Base-by-base conservation (phyloP, 495 filamentous ascomycete species). In the Trichoderma orchidacearum region DNA sequence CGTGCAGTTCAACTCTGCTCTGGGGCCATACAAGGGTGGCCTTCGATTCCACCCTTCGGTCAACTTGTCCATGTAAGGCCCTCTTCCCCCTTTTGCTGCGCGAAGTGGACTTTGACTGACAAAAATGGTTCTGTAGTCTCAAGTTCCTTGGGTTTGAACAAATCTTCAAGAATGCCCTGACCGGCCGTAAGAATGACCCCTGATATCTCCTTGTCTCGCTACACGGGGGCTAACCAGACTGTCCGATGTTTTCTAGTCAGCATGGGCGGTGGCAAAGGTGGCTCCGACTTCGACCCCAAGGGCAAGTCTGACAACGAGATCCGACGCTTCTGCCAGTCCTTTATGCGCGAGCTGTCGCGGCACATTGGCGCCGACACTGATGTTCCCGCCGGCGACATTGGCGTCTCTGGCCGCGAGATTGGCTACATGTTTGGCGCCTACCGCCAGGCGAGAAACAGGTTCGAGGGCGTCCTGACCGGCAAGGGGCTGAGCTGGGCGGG, bases 121-220 rank as follows among this genome's bases (percentile, higher is more conserved):
- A 32, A 48, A 57, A 32, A 11, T n/a, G n/a, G n/a, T 1, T 30
- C 29, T 54, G 32, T 50, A 73, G 69, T 67, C 80, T 98, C 60
- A 98, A 98, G 78, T 97, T 97, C 80, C 79, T 98, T 64, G 93
- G 92, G 56, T 96, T 97, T 70, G 93, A 98, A 85, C 93, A 98
- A 80, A 93, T 89, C 75, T 96, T 98, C 81, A 98, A 98, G 85
- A 98, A 98, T 90, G 93, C 93, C 60, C 77, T 98, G 64, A 97
- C 93, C 59, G 93, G 93, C 61, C 74, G 88, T 92, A 76, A 80
- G 88, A 86, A 18, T 12, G 3, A 21, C 12, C 18, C 38, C 50
- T 25, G n/a, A n/a, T n/a, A n/a, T n/a, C n/a, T n/a, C n/a, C n/a
- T n/a, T n/a, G n/a, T n/a, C n/a, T n/a, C n/a, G n/a, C n/a, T n/a